phyloP scores from a whole-genome alignment of 129 eudicot species.

The Flaveria robusta region DNA sequence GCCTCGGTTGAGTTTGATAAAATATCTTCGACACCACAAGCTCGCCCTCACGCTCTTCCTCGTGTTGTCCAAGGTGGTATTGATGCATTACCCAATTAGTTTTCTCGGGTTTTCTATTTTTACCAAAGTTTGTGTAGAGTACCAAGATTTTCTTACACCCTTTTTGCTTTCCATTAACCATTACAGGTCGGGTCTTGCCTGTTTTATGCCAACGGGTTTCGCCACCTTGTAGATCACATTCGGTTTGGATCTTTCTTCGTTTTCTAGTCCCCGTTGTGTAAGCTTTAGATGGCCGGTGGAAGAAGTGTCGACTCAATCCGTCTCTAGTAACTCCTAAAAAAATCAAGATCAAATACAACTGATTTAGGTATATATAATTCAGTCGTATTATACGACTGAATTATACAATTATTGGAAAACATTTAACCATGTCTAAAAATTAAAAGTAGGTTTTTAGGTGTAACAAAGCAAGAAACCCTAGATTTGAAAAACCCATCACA shows the following conservation, averaged over 20 bases:
- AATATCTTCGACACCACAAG: conserved; percentile 95
- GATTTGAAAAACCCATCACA: conserved; percentile 21
- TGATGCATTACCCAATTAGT: conserved; percentile 99
- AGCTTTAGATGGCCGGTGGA: conserved; percentile 97
- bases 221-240: conserved; percentile 89
- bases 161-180: conserved; percentile 88
- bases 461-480: conserved; percentile 44
- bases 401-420: too few relatives aligned
- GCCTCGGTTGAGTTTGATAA: conserved; percentile 95
- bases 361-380: background rate
- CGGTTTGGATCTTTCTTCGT: conserved; percentile 93
- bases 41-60: conserved; percentile 95
- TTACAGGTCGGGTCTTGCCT: conserved; percentile 88
- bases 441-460: conserved; percentile 38
- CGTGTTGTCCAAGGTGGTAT: conserved; percentile 90
- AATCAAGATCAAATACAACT: conserved; percentile 1
- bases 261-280: conserved; percentile 98
- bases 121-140: conserved; percentile 94
- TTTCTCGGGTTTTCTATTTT: conserved; percentile 95
- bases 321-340: conserved; percentile 85
- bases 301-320: conserved; percentile 94
- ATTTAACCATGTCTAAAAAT: conserved; percentile 9
- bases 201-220: conserved; percentile 99
- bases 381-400: background rate
- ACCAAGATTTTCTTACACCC: conserved; percentile 97